A percentile compares a stretch with the other conserved stretches of the same genome.
phyloP scores from a whole-genome alignment of 1,139 yeast genomes.

The Geotrichum siamense region DNA sequence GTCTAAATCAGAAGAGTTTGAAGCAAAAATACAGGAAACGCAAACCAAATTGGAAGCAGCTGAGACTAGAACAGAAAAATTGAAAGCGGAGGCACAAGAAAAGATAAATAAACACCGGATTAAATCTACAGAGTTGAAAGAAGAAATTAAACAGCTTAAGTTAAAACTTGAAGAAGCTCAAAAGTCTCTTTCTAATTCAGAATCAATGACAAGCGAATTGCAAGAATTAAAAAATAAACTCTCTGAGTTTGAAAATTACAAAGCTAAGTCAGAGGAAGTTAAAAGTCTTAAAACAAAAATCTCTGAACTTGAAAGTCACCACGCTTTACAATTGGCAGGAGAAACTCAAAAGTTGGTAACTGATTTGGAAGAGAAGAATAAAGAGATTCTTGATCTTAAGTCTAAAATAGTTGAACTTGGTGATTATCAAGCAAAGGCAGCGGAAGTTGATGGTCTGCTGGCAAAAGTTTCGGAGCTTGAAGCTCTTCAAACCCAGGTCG shows the following conservation, averaged over 20 bases:
- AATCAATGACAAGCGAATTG: neutral
- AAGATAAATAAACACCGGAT: constrained; percentile 28
- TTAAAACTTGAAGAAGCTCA: neutral
- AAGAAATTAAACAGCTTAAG: constrained; percentile 16
- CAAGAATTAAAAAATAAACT: neutral
- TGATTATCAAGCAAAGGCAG: no score
- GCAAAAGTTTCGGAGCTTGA: no score
- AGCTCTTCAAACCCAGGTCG: no score
- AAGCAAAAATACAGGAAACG: neutral
- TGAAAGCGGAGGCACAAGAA: constrained; percentile 29
- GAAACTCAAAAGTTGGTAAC: no score
- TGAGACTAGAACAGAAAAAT: constrained; percentile 22
- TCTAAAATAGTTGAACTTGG: neutral
- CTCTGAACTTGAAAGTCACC: neutral
- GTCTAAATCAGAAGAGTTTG: neutral
- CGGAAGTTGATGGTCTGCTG: no score
- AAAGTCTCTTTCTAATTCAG: neutral
- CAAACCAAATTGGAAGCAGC: constrained; percentile 16
- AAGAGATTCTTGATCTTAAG: neutral
- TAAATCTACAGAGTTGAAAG: constrained; percentile 22
- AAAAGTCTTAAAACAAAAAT: neutral
- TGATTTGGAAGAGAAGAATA: neutral
- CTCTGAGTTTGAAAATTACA: neutral
- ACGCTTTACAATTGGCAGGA: no score
- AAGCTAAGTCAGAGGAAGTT: neutral